Conservation (phyloP, 768 basidiomycete genomes). For the Symmetrospora coprosmae region DNA sequence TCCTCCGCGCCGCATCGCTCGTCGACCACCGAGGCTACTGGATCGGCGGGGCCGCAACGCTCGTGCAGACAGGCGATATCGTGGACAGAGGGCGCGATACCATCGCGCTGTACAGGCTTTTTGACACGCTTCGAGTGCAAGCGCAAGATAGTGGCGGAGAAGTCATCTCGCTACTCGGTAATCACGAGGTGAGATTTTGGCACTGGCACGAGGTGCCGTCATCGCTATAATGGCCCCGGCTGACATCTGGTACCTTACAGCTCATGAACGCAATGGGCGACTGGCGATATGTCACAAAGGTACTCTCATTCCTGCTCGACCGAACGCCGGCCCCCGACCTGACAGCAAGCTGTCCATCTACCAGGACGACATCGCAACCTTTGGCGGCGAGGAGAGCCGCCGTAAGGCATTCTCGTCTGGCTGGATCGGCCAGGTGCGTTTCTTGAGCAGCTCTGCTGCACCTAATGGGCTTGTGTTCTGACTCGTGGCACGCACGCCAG, state of each 20-base stretch:
- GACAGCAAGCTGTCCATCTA: neutral
- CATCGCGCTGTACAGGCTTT: constrained; percentile 64
- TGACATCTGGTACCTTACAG: no score
- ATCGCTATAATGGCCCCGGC: neutral
- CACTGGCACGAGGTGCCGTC: constrained; percentile 44
- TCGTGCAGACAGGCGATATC: constrained; percentile 30
- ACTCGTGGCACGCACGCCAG: constrained; percentile 55
- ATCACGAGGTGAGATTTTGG: constrained; percentile 93
- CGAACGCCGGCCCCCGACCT: no score
- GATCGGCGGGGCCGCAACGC: constrained; percentile 15
- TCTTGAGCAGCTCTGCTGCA: constrained; percentile 41
- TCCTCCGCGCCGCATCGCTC: constrained; percentile 17
- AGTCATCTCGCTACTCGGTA: constrained; percentile 68
- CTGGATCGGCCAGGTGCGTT: constrained; percentile 27
- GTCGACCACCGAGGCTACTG: constrained; percentile 21
- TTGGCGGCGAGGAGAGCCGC: constrained; percentile 24
- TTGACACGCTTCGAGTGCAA: constrained; percentile 67
- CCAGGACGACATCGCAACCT: constrained; percentile 20
- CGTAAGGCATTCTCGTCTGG: constrained; percentile 25
- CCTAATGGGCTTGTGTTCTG: constrained; percentile 59
- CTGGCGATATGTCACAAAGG: constrained; percentile 27
- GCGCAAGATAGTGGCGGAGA: constrained; percentile 55
- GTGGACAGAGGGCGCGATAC: constrained; percentile 68
- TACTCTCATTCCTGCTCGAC: no score
- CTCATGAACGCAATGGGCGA: constrained; percentile 20